A percentile compares a stretch with the other conserved stretches of the same genome.
phyloP scores from a whole-genome alignment of 495 filamentous ascomycete species.

The Penicillium lagena region DNA sequence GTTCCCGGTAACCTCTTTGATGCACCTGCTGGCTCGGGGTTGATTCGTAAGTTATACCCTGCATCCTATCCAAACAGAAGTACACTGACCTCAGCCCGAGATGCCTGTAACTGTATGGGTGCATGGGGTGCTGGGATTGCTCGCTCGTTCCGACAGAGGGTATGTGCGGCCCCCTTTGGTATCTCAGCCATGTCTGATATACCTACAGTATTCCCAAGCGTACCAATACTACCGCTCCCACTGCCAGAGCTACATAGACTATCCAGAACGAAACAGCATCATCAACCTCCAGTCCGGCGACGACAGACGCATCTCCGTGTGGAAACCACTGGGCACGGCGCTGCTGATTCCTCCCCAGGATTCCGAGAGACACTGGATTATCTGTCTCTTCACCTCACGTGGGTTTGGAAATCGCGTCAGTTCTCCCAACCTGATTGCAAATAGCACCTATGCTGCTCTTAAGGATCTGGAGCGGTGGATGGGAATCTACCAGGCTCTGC shows the following conservation, averaged over 20 bases:
- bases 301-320: not conserved
- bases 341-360: slow-evolving; percentile 39
- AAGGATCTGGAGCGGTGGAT: slow-evolving; percentile 30
- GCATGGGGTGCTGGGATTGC: slow-evolving; percentile 41
- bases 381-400: slow-evolving; percentile 41
- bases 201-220: slow-evolving; percentile 34
- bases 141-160: slow-evolving; percentile 22
- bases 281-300: not conserved
- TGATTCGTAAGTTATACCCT: slow-evolving; percentile 32
- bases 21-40: slow-evolving; percentile 30
- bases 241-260: slow-evolving; percentile 14
- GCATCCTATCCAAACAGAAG: not conserved
- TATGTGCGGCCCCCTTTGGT: slow-evolving; percentile 3
- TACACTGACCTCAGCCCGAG: slow-evolving; percentile 14
- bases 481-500: slow-evolving; percentile 1
- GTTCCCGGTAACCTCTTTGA: slow-evolving; percentile 36
- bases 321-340: slow-evolving; percentile 26
- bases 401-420: slow-evolving; percentile 24
- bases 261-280: slow-evolving; percentile 3
- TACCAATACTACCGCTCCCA: slow-evolving; percentile 26
- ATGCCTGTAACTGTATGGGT: slow-evolving; percentile 42
- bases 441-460: slow-evolving; percentile 32
- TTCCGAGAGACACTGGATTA: slow-evolving; percentile 35
- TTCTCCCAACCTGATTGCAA: slow-evolving; percentile 23
- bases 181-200: too few species aligned